Conservation (phyloP, 1,284 basidiomycete genomes). For the Melampsora occidentalis region DNA sequence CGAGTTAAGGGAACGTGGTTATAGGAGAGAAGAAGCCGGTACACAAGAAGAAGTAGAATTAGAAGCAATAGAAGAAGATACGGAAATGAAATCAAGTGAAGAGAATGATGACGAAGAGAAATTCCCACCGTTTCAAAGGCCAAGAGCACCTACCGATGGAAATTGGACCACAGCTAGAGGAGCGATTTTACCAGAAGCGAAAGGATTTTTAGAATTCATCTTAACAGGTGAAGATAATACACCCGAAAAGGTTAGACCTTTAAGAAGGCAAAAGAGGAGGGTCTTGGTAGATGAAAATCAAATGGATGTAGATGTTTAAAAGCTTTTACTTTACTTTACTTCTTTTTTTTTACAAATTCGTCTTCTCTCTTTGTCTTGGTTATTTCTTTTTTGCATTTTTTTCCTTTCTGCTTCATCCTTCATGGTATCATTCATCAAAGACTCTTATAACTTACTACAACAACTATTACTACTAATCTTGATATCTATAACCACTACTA, state of each 20-base stretch:
- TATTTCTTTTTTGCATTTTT: too few relatives aligned
- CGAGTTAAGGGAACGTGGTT: slow-evolving; percentile 7
- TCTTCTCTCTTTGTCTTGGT: neutral
- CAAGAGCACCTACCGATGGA: slow-evolving; percentile 7
- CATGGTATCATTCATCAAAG: too few relatives aligned
- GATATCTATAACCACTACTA: too few relatives aligned
- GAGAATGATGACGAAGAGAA: neutral
- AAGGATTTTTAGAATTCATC: slow-evolving; percentile 42
- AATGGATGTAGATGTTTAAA: neutral
- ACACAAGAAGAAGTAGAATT: neutral
- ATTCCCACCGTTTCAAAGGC: neutral
- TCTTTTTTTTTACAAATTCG: slow-evolving; percentile 5
- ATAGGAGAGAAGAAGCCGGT: slow-evolving; percentile 5
- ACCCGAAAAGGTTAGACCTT: slow-evolving; percentile 7
- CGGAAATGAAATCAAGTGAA: slow-evolving; percentile 3
- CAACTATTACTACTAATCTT: too few relatives aligned
- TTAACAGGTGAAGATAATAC: slow-evolving; percentile 35
- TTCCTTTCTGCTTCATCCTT: too few relatives aligned
- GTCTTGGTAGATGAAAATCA: neutral
- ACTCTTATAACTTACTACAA: too few relatives aligned
- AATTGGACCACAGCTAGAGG: slow-evolving; percentile 28
- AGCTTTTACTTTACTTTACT: neutral
- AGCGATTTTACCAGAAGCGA: slow-evolving; percentile 33
- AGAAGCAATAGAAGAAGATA: slow-evolving; percentile 10
- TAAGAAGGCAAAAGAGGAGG: neutral